Base-by-base conservation (phyloP, 2,329 filamentous ascomycete genomes). In the Fusarium sp. region DNA sequence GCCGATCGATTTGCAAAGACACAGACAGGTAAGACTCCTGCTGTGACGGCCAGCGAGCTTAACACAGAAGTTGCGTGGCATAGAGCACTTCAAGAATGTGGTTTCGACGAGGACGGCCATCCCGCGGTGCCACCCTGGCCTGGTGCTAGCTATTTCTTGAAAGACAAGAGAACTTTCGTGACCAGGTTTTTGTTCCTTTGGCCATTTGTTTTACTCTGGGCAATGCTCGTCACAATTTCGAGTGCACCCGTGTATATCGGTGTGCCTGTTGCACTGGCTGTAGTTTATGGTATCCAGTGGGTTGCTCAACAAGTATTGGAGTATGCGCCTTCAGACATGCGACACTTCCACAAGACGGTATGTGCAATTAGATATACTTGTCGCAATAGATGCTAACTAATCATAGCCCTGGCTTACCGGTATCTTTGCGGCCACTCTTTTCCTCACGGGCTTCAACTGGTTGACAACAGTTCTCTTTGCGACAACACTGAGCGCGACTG, bases 1-100 rank as follows among this genome's bases (percentile, higher is more conserved):
- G 90, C 94, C 24, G 96, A 99, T 79, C 88, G 96, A 44, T 98
- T 97, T 76, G 93, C 92, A 36, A 91, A 94, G 80, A 97, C 94
- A 26, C 86, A 89, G 53, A 92, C 93, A 45, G 95, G 95, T 65
- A 98, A 99, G 84, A 96, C 94, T 9, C 96, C 96, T 1, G 87
- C 90, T 1, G 86, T 90, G 52, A 96, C 94, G 10, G 95, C 96
- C 2, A 86, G 89, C 70, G 96, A 98, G 77, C 94, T 99, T 84
- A 96, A 96, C 76, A 96, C 94, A 0, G 84, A 87, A 46, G 85
- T 87, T 23, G 89, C 93, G 50, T 98, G 94, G 93, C 90, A 91
- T 69, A 87, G 90, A 69, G 93, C 94, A 7, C 83, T 98, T 32
- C 85, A 89, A 57, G 94, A 97, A 76, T 92, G 90, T 67, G 95